A percentile compares a stretch with the other conserved stretches of the same genome.
Conservation (phyloP, 768 basidiomycete genomes). For the Hortiboletus flavorubellus region DNA sequence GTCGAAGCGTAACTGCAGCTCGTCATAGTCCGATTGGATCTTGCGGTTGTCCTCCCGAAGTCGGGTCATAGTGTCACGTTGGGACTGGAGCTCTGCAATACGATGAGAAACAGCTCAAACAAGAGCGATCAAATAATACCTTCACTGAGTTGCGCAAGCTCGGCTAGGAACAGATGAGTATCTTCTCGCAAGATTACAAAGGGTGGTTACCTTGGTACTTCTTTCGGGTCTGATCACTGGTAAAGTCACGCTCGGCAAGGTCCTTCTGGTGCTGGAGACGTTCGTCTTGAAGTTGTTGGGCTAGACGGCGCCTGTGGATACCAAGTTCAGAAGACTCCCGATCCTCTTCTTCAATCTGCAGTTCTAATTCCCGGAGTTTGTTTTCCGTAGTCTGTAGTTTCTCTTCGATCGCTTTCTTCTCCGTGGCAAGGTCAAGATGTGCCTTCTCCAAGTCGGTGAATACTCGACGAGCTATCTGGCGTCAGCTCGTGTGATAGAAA, state of each 20-base stretch:
- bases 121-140: conserved; percentile 38
- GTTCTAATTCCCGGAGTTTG: conserved; percentile 55
- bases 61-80: conserved; percentile 71
- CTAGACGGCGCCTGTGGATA: conserved; percentile 61
- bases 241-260: conserved; percentile 74
- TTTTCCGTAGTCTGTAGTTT: conserved; percentile 48
- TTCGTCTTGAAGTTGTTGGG: conserved; percentile 75
- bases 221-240: conserved; percentile 76
- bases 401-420: conserved; percentile 51
- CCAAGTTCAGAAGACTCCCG: conserved; percentile 64
- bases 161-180: conserved; percentile 42
- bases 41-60: conserved; percentile 80
- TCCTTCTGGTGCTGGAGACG: conserved; percentile 77
- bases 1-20: conserved; percentile 69
- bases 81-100: conserved; percentile 65
- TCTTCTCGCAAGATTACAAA: neutral
- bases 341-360: conserved; percentile 64
- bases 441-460: conserved; percentile 61
- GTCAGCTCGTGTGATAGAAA: conserved; percentile 10
- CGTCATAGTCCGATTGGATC: conserved; percentile 70
- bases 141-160: conserved; percentile 77
- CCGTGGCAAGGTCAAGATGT: conserved; percentile 47
- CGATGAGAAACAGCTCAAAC: conserved; percentile 4
- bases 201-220: conserved; percentile 69
- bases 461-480: conserved; percentile 50